Conservation (phyloP, 208 protist genomes). For the Leishmania braziliensis region DNA sequence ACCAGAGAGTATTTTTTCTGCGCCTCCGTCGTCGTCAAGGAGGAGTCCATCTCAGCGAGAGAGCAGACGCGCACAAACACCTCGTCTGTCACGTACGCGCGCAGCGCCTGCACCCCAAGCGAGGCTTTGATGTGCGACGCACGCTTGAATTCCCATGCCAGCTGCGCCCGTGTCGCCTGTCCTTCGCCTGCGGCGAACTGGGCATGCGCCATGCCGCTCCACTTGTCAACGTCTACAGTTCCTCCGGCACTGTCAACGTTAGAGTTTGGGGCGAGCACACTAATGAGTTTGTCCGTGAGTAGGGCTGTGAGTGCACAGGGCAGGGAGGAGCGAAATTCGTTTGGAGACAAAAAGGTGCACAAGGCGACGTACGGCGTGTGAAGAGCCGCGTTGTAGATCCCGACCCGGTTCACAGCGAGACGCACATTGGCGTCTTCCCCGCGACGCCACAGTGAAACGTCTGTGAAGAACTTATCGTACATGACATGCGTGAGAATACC, state of each 20-base stretch:
- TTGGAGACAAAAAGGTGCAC: conserved; percentile 43
- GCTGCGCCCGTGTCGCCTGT: background rate
- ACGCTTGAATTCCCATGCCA: conserved; percentile 27
- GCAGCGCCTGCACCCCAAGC: conserved; percentile 50
- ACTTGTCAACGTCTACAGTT: background rate
- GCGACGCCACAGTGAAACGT: conserved; percentile 18
- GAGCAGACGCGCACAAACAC: conserved; percentile 54
- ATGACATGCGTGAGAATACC: background rate
- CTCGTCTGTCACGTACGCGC: conserved; percentile 57
- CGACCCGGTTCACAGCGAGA: conserved; percentile 38
- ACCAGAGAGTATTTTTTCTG: conserved; percentile 33
- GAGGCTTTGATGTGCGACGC: conserved; percentile 63
- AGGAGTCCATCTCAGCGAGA: conserved; percentile 46
- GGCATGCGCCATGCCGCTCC: background rate
- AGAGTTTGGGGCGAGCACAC: background rate
- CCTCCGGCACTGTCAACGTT: background rate
- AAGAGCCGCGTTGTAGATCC: conserved; percentile 60
- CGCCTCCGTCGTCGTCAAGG: conserved; percentile 35
- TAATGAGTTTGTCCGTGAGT: conserved; percentile 34
- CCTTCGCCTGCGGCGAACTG: too few species aligned
- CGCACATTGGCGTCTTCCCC: conserved; percentile 25
- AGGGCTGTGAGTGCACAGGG: conserved; percentile 48
- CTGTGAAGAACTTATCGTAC: conserved; percentile 15
- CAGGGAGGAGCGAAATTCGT: conserved; percentile 64
- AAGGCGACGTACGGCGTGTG: conserved; percentile 51